Percentiles rank a stretch among this genome's conserved stretches.
phyloP scores from a whole-genome alignment of 495 filamentous ascomycete species.

The Aspergillus wentii region DNA sequence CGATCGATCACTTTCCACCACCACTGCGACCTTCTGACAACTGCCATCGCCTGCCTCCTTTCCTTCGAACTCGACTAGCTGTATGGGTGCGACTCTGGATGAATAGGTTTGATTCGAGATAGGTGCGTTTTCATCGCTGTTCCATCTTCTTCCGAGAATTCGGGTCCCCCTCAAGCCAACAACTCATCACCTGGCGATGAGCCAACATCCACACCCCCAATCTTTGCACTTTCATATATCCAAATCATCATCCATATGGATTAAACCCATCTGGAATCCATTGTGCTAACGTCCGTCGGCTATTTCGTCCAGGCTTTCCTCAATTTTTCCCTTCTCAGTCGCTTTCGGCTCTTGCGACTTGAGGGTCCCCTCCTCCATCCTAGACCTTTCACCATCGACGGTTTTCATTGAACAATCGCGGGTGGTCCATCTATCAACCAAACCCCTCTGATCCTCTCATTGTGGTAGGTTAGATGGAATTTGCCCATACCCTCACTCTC shows the following conservation, averaged over 20 bases:
- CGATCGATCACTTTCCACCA: slow-evolving; percentile 24
- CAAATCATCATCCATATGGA: slow-evolving; percentile 13
- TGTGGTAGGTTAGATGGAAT: slow-evolving; percentile 43
- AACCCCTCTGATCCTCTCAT: slow-evolving; percentile 21
- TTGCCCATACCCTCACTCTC: slow-evolving; percentile 17
- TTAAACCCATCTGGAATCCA: slow-evolving; percentile 9
- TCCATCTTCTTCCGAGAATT: slow-evolving; percentile 38
- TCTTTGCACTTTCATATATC: slow-evolving; percentile 27
- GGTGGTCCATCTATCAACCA: slow-evolving; percentile 33
- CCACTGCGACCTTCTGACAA: slow-evolving; percentile 3
- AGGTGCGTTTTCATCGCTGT: slow-evolving; percentile 29
- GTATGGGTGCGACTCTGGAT: slow-evolving; percentile 27
- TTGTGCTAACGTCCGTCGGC: slow-evolving; percentile 25
- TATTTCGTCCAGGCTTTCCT: slow-evolving; percentile 18
- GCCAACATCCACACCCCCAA: slow-evolving; percentile 21
- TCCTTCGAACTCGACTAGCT: slow-evolving; percentile 15
- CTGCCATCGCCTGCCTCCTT: slow-evolving; percentile 23
- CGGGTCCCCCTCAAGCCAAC: slow-evolving; percentile 22
- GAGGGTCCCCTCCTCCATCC: slow-evolving; percentile 29
- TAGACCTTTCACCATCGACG: slow-evolving; percentile 28
- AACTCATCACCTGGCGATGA: slow-evolving; percentile 16
- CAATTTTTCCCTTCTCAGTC: slow-evolving; percentile 27
- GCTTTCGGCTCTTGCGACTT: slow-evolving; percentile 41
- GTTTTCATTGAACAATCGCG: slow-evolving; percentile 27
- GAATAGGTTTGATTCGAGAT: slow-evolving; percentile 18